Base-by-base conservation (phyloP, 179 eudicot genomes). In the Nepenthes alata region DNA sequence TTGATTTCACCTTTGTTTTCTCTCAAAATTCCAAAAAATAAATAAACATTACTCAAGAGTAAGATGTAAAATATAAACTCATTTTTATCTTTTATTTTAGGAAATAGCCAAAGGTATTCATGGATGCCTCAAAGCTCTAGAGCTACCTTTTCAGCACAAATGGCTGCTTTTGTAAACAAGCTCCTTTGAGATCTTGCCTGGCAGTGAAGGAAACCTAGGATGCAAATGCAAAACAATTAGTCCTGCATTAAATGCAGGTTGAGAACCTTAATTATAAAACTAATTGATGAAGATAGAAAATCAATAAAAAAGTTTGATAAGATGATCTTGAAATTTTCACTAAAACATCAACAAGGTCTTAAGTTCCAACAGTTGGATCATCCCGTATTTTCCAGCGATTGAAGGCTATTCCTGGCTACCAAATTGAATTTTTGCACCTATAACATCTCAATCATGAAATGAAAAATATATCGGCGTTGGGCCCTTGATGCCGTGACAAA, bases 101-200 rank as follows among this genome's bases (percentile, higher is more conserved):
- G 25, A 25, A 25, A 25, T 25, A 25, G 25, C 25, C 25, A 25
- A 25, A 25, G 25, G 1, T 52, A 52, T 13, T 12, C 47, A n/a
- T 48, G 2, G n/a, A 36, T 49, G 38, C 11, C 5, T 4, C 34
- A 6, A 16, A n/a, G 16, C 38, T 54, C 11, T 5, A 39, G 2
- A 2, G 14, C 59, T 74, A 81, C 89, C 84, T 77, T 75, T 84
- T 81, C 55, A 84, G 81, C 49, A 61, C 16, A 67, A 74, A 81
- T 36, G 84, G 89, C 35, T 76, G 85, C 68, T 79, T 67, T 25
- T 72, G 73, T 71, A 84, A 63, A 64, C 67, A 60, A 51, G 89
- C 84, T 37, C 66, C 64, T 73, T 84, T 84, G 49, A 84, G 74
- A 54, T 81, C 84, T 64, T 77, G 75, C 70, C 86, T 79, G 66